A percentile compares a stretch with the other conserved stretches of the same genome.
phyloP scores from a whole-genome alignment of 768 basidiomycete species.

The Suillus americanus region DNA sequence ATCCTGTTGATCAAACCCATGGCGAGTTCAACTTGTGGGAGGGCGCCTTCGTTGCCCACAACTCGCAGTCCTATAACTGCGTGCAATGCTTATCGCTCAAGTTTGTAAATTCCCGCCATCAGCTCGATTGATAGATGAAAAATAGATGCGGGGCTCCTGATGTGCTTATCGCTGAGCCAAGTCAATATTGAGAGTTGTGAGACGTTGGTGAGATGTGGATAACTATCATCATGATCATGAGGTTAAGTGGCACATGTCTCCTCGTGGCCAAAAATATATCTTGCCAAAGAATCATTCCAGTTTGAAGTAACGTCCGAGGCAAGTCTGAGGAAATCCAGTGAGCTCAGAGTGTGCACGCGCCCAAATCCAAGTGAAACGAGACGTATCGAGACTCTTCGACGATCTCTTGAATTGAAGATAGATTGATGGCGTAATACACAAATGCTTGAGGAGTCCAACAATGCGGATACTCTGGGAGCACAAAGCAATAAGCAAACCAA shows the following conservation, averaged over 20 bases:
- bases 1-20: constrained; percentile 29
- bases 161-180: neutral
- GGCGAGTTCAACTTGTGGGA: neutral
- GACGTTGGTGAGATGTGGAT: neutral
- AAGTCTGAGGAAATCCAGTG: neutral
- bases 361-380: neutral
- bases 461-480: constrained; percentile 22
- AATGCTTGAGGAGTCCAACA: constrained; percentile 29
- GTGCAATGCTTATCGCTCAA: neutral
- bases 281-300: neutral
- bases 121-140: neutral
- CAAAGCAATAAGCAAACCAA: constrained; percentile 29
- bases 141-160: neutral
- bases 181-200: neutral
- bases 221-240: neutral
- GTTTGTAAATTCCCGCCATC: neutral
- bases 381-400: neutral
- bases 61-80: neutral
- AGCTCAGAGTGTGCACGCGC: neutral
- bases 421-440: constrained; percentile 23
- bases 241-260: neutral
- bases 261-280: neutral
- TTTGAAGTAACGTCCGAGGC: neutral
- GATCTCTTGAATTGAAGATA: neutral
- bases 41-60: neutral